Conservation (phyloP, 768 basidiomycete genomes). For the Austroboletus festivus region DNA sequence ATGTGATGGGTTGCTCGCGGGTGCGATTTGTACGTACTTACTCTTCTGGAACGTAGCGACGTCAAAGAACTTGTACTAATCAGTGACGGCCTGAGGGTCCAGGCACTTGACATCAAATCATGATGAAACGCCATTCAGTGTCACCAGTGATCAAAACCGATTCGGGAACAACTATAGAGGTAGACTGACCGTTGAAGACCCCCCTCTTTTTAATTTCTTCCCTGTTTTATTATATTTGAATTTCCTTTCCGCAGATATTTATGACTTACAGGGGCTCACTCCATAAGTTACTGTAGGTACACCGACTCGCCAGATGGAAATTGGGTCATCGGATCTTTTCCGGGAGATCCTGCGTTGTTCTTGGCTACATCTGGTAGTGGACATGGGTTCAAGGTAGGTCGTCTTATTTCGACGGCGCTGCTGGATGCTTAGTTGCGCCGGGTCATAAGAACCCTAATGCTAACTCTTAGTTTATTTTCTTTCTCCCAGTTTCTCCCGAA, state of each 20-base stretch:
- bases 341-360: constrained; percentile 55
- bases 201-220: neutral
- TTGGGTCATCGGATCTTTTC: constrained; percentile 83
- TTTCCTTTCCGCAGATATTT: neutral
- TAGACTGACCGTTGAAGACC: constrained; percentile 5
- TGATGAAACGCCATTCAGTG: neutral
- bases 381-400: constrained; percentile 81
- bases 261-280: neutral
- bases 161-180: too few species aligned
- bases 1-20: neutral
- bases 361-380: constrained; percentile 89
- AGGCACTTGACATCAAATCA: neutral
- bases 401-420: too few species aligned
- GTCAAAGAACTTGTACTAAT: neutral
- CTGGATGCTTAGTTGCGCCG: too few species aligned
- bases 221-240: constrained; percentile 2
- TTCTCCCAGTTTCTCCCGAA: constrained; percentile 75
- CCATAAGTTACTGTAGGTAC: constrained; percentile 62
- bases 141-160: too few species aligned
- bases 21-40: neutral
- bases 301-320: constrained; percentile 82
- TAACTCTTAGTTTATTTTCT: neutral
- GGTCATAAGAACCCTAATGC: too few species aligned
- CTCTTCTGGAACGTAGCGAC: neutral
- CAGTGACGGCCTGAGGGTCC: neutral